Evolutionary conservation across 139 green algal genomes (phyloP), one percentile per base, ranked within the genome.

Genomic region (Chlorella sorokiniana): DNA sequence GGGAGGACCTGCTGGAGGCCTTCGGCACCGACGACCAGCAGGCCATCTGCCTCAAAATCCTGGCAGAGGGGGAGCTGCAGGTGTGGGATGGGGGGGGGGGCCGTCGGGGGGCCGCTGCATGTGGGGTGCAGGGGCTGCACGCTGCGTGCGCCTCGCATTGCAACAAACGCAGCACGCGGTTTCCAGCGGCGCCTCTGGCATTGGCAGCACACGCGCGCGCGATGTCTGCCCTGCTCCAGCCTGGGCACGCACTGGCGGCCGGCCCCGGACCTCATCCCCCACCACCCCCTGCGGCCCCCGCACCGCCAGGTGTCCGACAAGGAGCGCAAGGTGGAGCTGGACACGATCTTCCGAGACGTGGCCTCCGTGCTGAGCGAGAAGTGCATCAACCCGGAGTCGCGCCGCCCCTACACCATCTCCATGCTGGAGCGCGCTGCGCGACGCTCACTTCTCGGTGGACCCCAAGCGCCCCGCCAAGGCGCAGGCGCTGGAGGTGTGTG

Each of bases 361-460:
- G 84, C 88, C 37, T 79, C 61, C 23, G 86, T 97, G 51, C 69
- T 96, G 37, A 89, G 90, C 48, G 93, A 98, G 40, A 97, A 98
- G 83, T 96, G 91, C 80, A 83, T 99, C 51, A 98, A 99, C 86
- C 95, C 96, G 3, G 83, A 93, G 22, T 98, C 90, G 7, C 87
- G 91, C n/a, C 87, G 94, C 38, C 97, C 97, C 18, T 99, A 98
- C 90, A 97, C 97, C 4, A 74, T 94, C 18, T 92, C 91, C 48
- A 95, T 99, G 86, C 86, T 99, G 51, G 97, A 99, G 90, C 86
- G 95, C 4, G 95, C 90, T 99, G 63, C 86, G 86, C 37, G 97
- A 99, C 63, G 85, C 94, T 10, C 94, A 98, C 90, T 99, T 99
- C 84, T 93, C 92, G 14, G 86, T 97, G 41, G 97, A 99, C 85